Conservation (phyloP, 108 stramenopile species). For the Epithemia pelagica region DNA sequence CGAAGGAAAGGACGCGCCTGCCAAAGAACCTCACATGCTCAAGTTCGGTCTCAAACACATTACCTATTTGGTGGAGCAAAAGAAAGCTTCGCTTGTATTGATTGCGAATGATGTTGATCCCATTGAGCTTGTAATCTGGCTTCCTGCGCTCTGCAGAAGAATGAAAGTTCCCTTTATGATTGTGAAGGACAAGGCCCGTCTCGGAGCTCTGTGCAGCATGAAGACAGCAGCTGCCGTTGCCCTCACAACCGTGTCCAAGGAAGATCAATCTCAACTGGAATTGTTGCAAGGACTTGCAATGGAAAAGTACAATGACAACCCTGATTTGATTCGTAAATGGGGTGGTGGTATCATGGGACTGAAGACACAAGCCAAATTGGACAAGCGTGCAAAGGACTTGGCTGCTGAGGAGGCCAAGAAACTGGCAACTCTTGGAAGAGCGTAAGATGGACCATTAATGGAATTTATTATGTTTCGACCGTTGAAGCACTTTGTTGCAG, state of each 20-base stretch:
- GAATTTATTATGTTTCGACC: slow-evolving; percentile 18
- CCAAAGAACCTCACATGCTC: slow-evolving; percentile 65
- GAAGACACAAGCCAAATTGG: slow-evolving; percentile 98
- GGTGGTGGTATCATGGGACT: slow-evolving; percentile 99
- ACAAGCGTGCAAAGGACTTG: slow-evolving; percentile 94
- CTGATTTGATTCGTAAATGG: slow-evolving; percentile 88
- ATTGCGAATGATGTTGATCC: slow-evolving; percentile 99
- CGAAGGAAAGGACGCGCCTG: slow-evolving; percentile 53
- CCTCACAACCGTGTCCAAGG: slow-evolving; percentile 90
- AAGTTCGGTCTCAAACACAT: slow-evolving; percentile 99
- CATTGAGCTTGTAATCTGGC: slow-evolving; percentile 97
- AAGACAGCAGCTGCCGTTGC: slow-evolving; percentile 88
- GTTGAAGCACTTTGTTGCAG: slow-evolving; percentile 34
- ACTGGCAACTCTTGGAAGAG: slow-evolving; percentile 72
- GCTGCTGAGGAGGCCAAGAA: slow-evolving; percentile 97
- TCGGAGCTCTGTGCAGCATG: slow-evolving; percentile 95
- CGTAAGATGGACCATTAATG: slow-evolving; percentile 30
- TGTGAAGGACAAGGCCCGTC: slow-evolving; percentile 99
- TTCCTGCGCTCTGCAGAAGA: slow-evolving; percentile 98
- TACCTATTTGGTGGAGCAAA: slow-evolving; percentile 96
- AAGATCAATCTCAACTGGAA: slow-evolving; percentile 80
- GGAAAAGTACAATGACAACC: slow-evolving; percentile 96
- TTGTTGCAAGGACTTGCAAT: slow-evolving; percentile 72
- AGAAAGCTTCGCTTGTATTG: slow-evolving; percentile 96
- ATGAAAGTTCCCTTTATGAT: slow-evolving; percentile 99